Evolutionary conservation across 2,329 filamentous ascomycete species (phyloP).

Genomic region (Alternaria sp.): DNA sequence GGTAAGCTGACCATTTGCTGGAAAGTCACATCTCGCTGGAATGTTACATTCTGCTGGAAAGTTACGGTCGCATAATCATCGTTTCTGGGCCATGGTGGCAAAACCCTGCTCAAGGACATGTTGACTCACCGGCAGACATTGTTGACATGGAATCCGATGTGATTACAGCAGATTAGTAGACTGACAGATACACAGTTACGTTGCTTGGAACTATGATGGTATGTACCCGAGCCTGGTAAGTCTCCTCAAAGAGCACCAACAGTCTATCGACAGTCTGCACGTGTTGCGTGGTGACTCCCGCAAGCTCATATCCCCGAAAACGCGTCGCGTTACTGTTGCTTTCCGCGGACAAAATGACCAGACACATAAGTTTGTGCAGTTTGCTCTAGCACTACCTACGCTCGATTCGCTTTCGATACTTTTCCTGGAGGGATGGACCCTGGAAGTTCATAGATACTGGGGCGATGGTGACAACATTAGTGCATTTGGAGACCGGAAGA

Average conservation of each 20-base stretch:
- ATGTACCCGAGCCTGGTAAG: background rate
- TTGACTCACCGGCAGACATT: too few relatives aligned
- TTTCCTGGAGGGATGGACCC: background rate
- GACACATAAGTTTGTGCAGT: background rate
- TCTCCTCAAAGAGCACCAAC: background rate
- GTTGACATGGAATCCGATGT: background rate
- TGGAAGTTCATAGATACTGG: background rate
- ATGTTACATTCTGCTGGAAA: background rate
- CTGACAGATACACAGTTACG: background rate
- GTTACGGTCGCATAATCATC: background rate
- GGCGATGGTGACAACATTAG: too few relatives aligned
- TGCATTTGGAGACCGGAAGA: background rate
- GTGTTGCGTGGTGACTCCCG: background rate
- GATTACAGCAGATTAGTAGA: background rate
- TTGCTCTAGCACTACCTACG: background rate
- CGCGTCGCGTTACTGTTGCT: background rate
- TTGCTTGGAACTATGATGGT: background rate
- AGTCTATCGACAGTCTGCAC: background rate
- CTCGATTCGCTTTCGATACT: slow-evolving; percentile 11
- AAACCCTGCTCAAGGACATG: too few relatives aligned
- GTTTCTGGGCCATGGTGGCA: background rate
- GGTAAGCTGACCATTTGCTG: slow-evolving; percentile 2
- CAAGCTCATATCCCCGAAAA: background rate
- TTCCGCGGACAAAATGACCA: background rate
- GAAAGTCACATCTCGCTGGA: background rate